phyloP scores from a whole-genome alignment of 306 rosid species.

The Carpinus fangiana region DNA sequence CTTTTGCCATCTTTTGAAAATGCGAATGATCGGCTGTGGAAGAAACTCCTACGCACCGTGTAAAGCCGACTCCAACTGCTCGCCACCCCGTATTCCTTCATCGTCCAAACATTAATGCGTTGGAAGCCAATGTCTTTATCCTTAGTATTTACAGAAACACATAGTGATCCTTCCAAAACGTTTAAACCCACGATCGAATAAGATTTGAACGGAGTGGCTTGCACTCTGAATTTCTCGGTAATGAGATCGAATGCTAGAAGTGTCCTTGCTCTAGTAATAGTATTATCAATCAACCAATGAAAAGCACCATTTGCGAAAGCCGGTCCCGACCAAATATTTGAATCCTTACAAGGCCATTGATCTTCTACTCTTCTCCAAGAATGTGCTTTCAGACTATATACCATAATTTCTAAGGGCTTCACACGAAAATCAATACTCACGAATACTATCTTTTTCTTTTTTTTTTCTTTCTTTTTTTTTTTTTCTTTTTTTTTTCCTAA shows the following conservation, averaged over 20 bases:
- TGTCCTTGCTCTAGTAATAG: not conserved
- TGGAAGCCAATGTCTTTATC: not conserved
- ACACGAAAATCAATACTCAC: too few relatives aligned
- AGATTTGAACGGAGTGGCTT: not conserved
- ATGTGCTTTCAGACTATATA: too few relatives aligned
- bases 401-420: too few relatives aligned
- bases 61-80: not conserved
- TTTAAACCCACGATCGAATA: not conserved
- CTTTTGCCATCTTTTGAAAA: too few relatives aligned
- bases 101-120: not conserved
- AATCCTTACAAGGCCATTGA: not conserved
- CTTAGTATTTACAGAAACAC: not conserved
- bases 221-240: not conserved
- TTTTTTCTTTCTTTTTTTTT: too few relatives aligned
- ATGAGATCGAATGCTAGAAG: not conserved
- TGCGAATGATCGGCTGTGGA: too few relatives aligned
- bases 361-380: not conserved
- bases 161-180: not conserved
- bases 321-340: too few relatives aligned
- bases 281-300: not conserved
- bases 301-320: not conserved
- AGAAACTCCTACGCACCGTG: too few relatives aligned
- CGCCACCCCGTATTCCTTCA: not conserved
- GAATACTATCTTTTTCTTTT: too few relatives aligned
- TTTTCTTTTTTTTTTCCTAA: too few relatives aligned